Percentiles rank a stretch among this genome's conserved stretches.
Conservation (phyloP, 1,284 basidiomycete species). For the Heterobasidion occidentale region DNA sequence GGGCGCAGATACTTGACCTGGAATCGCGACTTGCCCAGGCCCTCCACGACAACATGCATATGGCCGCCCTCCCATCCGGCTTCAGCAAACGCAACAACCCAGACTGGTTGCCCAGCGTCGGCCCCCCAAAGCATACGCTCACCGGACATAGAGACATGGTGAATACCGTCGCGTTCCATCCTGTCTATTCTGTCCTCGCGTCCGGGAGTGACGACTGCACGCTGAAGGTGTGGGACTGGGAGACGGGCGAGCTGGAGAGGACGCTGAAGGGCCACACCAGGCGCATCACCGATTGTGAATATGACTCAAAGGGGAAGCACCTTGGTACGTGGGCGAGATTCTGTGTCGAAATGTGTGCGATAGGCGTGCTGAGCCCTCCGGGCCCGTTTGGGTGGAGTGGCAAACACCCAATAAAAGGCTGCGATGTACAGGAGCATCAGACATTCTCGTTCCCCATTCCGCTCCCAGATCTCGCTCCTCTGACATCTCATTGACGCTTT, state of each 20-base stretch:
- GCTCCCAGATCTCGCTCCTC: too few species aligned
- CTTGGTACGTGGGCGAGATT: conserved; percentile 41
- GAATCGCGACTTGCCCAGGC: conserved; percentile 58
- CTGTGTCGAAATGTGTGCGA: not conserved
- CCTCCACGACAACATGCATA: conserved; percentile 51
- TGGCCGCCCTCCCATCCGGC: conserved; percentile 36
- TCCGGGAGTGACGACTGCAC: conserved; percentile 67
- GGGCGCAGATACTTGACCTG: conserved; percentile 61
- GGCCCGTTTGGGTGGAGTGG: not conserved
- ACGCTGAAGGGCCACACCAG: conserved; percentile 77
- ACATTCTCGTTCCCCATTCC: too few species aligned
- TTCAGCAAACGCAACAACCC: conserved; percentile 29
- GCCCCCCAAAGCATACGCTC: conserved; percentile 50
- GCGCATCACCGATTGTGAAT: conserved; percentile 66
- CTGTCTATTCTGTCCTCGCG: conserved; percentile 58
- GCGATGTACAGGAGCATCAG: too few species aligned
- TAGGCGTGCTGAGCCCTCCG: not conserved
- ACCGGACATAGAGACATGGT: conserved; percentile 59
- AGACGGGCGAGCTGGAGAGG: conserved; percentile 71
- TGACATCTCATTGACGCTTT: too few species aligned
- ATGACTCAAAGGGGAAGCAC: conserved; percentile 58
- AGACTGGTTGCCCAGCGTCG: conserved; percentile 62
- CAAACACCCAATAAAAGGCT: too few species aligned
- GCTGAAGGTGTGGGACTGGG: conserved; percentile 82
- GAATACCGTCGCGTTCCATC: conserved; percentile 66